Base-by-base conservation (phyloP, 176 grass and related monocot species). In the Carex littledalei region DNA sequence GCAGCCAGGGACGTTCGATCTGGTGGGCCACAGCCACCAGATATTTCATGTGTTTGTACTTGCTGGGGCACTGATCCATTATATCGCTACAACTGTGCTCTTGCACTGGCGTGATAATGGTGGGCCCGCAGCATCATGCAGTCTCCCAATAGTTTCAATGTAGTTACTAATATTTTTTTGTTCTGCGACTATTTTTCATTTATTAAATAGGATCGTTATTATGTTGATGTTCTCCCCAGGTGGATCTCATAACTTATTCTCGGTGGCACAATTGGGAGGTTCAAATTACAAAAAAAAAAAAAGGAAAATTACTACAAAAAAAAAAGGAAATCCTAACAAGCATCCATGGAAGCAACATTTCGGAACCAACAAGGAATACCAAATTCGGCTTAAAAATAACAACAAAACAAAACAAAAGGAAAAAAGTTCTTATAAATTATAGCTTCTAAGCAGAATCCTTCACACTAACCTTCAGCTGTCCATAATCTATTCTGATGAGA, bases 1-100 rank as follows among this genome's bases (percentile, higher is more conserved):
- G 93, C 84, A 87, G 4, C 96, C 96, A 0, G 96, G 96, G 29
- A 61, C 77, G 7, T 95, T 95, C 70, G 96, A 99, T 70, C 59
- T 99, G 32, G 88, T 90, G 0, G 93, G 96, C 0, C 96, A 99
- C 67, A 99, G 97, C 84, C 97, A 99, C 73, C 97, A 99, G 90
- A 94, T 99, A 81, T 99, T 99, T 85, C 97, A 99, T n/a, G 84
- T 88, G 35, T 78, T 99, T 45, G 97, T 99, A 29, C 87, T 99
- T 85, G 60, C 83, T 29, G 97, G 97, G 0, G 97, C 97, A 18
- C 50, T 84, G 13, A 91, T 88, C 17, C 95, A 98, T 82, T 98
- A 98, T 55, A 76, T 83, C 10, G 93, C 93, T 50, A 87, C 90
- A 16, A 58, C 86, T 26, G 76, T 95, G 84, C 82, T 95, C 18